Percentiles rank a stretch among this genome's conserved stretches.
Conservation (phyloP, 495 filamentous ascomycete species). For the Penicillium steckii region DNA sequence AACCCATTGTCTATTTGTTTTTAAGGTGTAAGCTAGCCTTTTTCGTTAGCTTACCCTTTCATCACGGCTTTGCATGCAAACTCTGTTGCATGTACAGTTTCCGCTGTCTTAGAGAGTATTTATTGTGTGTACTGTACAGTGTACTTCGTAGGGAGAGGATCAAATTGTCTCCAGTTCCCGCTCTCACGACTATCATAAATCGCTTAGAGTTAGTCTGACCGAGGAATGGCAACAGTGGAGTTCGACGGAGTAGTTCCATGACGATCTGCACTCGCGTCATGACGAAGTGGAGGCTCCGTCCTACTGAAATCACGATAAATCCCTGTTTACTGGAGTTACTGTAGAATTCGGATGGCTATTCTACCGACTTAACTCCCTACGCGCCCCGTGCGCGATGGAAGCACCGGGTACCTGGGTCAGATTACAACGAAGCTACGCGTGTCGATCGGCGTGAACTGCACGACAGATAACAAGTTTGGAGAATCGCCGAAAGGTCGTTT, state of each 20-base stretch:
- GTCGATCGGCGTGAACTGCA: conserved; percentile 21
- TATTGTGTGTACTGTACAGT: too few relatives aligned
- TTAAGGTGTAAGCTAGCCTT: too few relatives aligned
- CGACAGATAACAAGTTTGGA: too few relatives aligned
- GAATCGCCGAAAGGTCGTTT: too few relatives aligned
- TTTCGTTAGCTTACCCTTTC: too few relatives aligned
- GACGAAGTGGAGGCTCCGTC: background rate
- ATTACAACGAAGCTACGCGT: background rate
- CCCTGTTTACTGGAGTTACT: background rate
- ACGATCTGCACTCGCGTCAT: conserved; percentile 6
- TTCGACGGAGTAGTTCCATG: background rate
- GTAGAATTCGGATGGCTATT: background rate
- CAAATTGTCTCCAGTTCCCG: background rate
- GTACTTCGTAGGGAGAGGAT: too few relatives aligned
- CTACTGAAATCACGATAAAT: background rate
- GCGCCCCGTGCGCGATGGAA: background rate
- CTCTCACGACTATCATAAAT: background rate
- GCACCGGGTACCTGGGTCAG: background rate
- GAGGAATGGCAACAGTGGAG: conserved; percentile 1
- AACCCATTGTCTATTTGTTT: too few relatives aligned
- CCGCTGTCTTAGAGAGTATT: too few relatives aligned
- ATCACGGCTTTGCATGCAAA: too few relatives aligned
- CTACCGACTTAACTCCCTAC: background rate
- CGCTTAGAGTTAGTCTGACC: background rate
- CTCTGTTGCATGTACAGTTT: too few relatives aligned